These are phyloP conservation scores for Thyridium curvatum DNA, from an alignment of 2,329 filamentous ascomycete genomes.

Conservation along the genomic window DNA sequence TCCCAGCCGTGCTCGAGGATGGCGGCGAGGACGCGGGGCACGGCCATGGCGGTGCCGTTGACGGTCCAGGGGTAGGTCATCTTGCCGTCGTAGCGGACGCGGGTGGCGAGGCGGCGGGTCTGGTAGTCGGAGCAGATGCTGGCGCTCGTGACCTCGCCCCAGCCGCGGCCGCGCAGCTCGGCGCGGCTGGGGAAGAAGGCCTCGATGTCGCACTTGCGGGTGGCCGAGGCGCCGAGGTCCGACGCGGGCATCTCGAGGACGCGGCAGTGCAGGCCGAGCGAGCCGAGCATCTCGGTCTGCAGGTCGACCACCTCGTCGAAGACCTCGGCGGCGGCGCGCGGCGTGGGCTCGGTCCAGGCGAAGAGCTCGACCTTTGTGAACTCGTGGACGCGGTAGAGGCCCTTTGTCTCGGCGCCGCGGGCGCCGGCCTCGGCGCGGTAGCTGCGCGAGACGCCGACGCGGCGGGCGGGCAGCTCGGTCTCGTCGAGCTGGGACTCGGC, in stretches of 20 bases:
- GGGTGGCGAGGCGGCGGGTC: conserved; percentile 71
- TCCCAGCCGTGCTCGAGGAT: conserved; percentile 90
- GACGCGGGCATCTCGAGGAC: conserved; percentile 86
- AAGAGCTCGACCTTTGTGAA: conserved; percentile 99
- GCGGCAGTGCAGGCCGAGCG: conserved; percentile 76
- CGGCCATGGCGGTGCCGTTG: conserved; percentile 89
- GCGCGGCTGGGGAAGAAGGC: conserved; percentile 82
- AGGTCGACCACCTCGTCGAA: conserved; percentile 85
- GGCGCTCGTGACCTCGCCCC: conserved; percentile 89
- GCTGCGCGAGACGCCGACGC: conserved; percentile 82
- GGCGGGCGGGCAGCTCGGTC: conserved; percentile 63
- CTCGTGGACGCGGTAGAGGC: conserved; percentile 93
- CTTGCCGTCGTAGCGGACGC: conserved; percentile 53
- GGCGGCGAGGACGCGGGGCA: conserved; percentile 83
- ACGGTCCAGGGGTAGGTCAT: conserved; percentile 78
- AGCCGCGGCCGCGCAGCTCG: conserved; percentile 57
- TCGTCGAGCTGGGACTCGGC: conserved; percentile 64
- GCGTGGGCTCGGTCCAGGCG: conserved; percentile 69
- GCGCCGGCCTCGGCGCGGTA: conserved; percentile 94
- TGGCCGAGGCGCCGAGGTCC: conserved; percentile 85
- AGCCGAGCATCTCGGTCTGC: conserved; percentile 74
- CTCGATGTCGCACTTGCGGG: conserved; percentile 87
- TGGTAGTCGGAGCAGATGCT: conserved; percentile 96
- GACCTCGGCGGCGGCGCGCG: conserved; percentile 42
- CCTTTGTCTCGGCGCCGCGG: conserved; percentile 84